Evolutionary conservation across 2,329 filamentous ascomycete species (phyloP), one percentile per base, ranked within the genome.

Genomic region (Sporothrix protearum): DNA sequence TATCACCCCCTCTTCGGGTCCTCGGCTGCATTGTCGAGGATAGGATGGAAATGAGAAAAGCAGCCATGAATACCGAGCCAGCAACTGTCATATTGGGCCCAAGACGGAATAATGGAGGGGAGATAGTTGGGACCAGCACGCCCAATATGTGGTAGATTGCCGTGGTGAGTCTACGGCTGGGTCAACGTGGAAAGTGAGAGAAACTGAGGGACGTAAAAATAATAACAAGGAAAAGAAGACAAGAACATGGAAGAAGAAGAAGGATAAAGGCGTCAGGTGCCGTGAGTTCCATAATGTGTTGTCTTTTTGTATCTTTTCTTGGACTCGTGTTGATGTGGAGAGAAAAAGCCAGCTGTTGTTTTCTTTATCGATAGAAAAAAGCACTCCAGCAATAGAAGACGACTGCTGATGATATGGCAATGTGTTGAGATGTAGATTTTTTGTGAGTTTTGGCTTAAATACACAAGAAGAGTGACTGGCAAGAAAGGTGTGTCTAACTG

Each of bases 71-170:
- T 39, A n/a, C 36, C 63, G 63, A 61, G 22, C 47, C 33, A 71
- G 28, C 36, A 57, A 59, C 2, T 36, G 3, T 49, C 57, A 64
- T 64, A 64, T 49, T 63, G 51, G 57, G 2, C 22, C 66, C 70
- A 71, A 71, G 70, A 71, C 68, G 68, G 68, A 63, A 69, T 19
- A 28, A 64, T 1, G 42, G 57, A 53, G 45, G 55, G 28, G 59
- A 36, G 22, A 19, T 39, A n/a, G 28, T 10, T 19, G 66, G 25
- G n/a, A 49, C 33, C 30, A 64, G 3, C 53, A 59, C 53, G 49
- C 28, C 5, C 71, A 71, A 71, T 70, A 72, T 55, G 5, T 16
- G 42, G 45, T 71, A 72, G 55, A 70, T 68, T 71, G 68, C 45
- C 45, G n/a, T 25, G 30, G 45, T 68, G 51, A 70, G 39, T 61